Evolutionary conservation across 768 basidiomycete genomes (phyloP), one percentile per base, ranked within the genome.

Genomic region (Xerocomellus intermedius): DNA sequence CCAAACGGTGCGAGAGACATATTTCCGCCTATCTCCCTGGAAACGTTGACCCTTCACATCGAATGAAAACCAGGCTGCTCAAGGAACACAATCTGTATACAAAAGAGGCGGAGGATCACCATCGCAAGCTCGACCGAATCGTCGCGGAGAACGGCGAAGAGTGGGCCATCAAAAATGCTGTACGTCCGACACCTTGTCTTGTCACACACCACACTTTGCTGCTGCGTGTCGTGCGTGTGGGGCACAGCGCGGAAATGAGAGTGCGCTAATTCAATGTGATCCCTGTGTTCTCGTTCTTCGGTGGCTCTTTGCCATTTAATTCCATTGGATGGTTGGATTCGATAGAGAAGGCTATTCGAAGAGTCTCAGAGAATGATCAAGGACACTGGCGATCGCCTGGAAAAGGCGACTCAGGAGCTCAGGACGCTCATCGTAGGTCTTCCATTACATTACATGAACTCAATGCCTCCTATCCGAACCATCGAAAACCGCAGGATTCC

Each of bases 301-400:
- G 60, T 58, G 52, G 62, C 50, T 45, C 54, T 49, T 61, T 44
- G 36, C 44, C 35, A 37, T 50, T 55, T 55, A n/a, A n/a, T n/a
- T 48, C 49, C 42, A 43, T 43, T 32, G 38, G 53, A 48, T 19
- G 38, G 19, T 42, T 10, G 49, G 28, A 13, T 58, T 45, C 48
- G 42, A 53, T 55, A 92, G 90, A 77, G 69, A 51, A 81, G 79
- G 64, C 75, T 92, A 74, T 72, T 85, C 46, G 85, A 89, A 53
- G 92, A 95, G 75, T 85, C 86, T 41, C 74, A 82, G 57, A 91
- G 83, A 77, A 91, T 95, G 91, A 80, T 93, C 55, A 72, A 73
- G 48, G 89, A 93, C 66, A 79, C 85, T 21, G 73, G 75, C 52
- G 77, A 69, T 51, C 80, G 87, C 44, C 73, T 91, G n/a, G 81